A percentile compares a stretch with the other conserved stretches of the same genome.
Evolutionary conservation across 140 eudicot genomes (phyloP).

Genomic region (Oenanthe javanica): DNA sequence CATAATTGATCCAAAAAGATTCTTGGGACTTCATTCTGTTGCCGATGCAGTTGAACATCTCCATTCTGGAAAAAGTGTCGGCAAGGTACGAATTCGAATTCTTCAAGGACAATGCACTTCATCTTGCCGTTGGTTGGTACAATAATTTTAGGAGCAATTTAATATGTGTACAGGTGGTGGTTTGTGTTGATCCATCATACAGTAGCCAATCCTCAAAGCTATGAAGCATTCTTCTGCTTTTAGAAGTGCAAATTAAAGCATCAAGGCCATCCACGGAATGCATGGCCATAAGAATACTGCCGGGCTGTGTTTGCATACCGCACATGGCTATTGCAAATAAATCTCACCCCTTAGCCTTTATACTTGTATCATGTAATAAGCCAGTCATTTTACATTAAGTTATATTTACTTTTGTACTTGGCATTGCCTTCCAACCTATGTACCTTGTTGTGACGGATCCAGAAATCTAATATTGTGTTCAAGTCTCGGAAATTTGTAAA

Average conservation of each 20-base stretch:
- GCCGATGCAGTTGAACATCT: conserved; percentile 92
- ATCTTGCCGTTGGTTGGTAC: not conserved
- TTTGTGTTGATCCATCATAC: conserved; percentile 71
- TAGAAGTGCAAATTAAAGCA: not conserved
- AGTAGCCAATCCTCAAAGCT: conserved; percentile 51
- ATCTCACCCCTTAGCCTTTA: too few species aligned
- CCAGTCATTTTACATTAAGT: too few species aligned
- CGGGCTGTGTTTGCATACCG: not conserved
- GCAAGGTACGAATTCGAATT: conserved; percentile 54
- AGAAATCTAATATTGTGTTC: too few species aligned
- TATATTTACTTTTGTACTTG: too few species aligned
- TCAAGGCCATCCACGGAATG: not conserved
- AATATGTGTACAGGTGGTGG: conserved; percentile 54
- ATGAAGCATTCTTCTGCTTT: conserved; percentile 18
- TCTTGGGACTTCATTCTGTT: conserved; percentile 68
- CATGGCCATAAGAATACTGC: not conserved
- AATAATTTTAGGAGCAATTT: not conserved
- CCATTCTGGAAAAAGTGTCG: conserved; percentile 93
- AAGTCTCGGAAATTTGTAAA: too few species aligned
- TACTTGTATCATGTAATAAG: too few species aligned
- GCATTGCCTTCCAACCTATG: too few species aligned
- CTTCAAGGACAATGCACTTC: not conserved
- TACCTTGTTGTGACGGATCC: too few species aligned
- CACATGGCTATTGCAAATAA: too few species aligned
- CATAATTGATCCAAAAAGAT: conserved; percentile 64